phyloP scores from a whole-genome alignment of 1,284 basidiomycete genomes.

The Laetiporus sulphureus region DNA sequence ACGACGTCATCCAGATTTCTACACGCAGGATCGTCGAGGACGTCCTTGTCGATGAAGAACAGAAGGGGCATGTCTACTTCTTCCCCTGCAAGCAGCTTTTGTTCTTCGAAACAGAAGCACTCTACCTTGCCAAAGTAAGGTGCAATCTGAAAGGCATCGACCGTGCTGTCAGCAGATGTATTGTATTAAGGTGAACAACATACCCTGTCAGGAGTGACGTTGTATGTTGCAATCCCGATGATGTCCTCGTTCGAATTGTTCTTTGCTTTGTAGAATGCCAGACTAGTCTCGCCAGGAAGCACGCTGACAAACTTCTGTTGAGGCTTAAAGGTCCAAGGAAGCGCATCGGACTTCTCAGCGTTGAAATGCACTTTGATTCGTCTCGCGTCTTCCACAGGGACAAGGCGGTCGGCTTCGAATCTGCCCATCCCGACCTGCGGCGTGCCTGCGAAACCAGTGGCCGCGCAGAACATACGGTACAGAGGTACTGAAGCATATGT shows the following conservation, averaged over 20 bases:
- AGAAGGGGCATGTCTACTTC: slow-evolving; percentile 98
- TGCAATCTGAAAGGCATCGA: slow-evolving; percentile 64
- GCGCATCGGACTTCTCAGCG: slow-evolving; percentile 81
- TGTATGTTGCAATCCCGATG: slow-evolving; percentile 98
- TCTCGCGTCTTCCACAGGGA: slow-evolving; percentile 62
- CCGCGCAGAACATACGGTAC: slow-evolving; percentile 96
- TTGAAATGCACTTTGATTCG: slow-evolving; percentile 96
- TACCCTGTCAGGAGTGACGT: slow-evolving; percentile 89
- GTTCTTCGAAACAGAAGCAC: slow-evolving; percentile 99
- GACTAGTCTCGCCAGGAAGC: slow-evolving; percentile 90
- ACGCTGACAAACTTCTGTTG: slow-evolving; percentile 89
- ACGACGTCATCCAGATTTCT: slow-evolving; percentile 88
- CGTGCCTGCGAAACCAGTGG: slow-evolving; percentile 95
- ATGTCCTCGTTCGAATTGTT: slow-evolving; percentile 85
- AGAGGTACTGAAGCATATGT: slow-evolving; percentile 96
- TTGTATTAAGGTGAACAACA: slow-evolving; percentile 21
- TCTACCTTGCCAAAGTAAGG: slow-evolving; percentile 99
- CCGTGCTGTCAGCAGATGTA: background rate
- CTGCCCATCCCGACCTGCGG: slow-evolving; percentile 82
- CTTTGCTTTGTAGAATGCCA: slow-evolving; percentile 95
- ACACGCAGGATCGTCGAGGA: slow-evolving; percentile 87
- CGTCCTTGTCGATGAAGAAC: slow-evolving; percentile 98
- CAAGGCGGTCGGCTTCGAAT: slow-evolving; percentile 78
- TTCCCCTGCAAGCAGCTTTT: slow-evolving; percentile 90
- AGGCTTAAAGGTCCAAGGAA: slow-evolving; percentile 93